Evolutionary conservation across 1,284 basidiomycete genomes (phyloP).

Genomic region (Heterobasidion annosum): DNA sequence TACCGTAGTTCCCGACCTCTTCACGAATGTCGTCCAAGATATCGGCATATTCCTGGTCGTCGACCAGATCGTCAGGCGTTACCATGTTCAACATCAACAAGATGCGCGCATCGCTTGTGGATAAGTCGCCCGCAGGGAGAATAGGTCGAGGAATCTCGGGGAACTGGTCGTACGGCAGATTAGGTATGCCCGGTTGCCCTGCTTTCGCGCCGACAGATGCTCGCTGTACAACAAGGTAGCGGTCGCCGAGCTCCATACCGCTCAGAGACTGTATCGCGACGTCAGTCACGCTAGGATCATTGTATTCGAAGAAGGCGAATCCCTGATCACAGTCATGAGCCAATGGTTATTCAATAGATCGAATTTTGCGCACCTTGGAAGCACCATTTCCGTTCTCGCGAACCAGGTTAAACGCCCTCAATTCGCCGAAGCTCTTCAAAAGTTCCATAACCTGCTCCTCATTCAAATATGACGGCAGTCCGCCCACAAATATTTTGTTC

Average conservation of each 20-base stretch:
- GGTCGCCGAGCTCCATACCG: slow-evolving; percentile 96
- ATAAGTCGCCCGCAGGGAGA: slow-evolving; percentile 68
- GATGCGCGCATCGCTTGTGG: slow-evolving; percentile 61
- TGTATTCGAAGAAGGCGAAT: slow-evolving; percentile 99
- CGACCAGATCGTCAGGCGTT: slow-evolving; percentile 82
- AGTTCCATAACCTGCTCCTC: slow-evolving; percentile 98
- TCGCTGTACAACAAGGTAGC: slow-evolving; percentile 93
- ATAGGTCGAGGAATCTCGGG: slow-evolving; percentile 75
- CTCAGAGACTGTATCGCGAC: slow-evolving; percentile 94
- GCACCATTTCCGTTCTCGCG: slow-evolving; percentile 84
- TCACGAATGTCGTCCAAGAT: slow-evolving; percentile 93
- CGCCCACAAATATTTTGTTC: slow-evolving; percentile 98
- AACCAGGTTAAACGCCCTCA: slow-evolving; percentile 96
- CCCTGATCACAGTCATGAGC: slow-evolving; percentile 45
- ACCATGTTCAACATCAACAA: slow-evolving; percentile 99
- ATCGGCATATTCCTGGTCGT: slow-evolving; percentile 91
- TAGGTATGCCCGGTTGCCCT: slow-evolving; percentile 49
- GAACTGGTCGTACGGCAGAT: slow-evolving; percentile 62
- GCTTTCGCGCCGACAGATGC: slow-evolving; percentile 88
- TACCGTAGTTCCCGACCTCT: slow-evolving; percentile 81
- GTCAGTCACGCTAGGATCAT: slow-evolving; percentile 84
- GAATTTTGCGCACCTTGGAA: slow-evolving; percentile 64
- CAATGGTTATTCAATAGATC: not conserved
- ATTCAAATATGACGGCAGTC: slow-evolving; percentile 89
- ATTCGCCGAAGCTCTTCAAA: slow-evolving; percentile 93